Evolutionary conservation across 2,329 filamentous ascomycete species (phyloP).

Genomic region (Cladobotryum mycophilum): DNA sequence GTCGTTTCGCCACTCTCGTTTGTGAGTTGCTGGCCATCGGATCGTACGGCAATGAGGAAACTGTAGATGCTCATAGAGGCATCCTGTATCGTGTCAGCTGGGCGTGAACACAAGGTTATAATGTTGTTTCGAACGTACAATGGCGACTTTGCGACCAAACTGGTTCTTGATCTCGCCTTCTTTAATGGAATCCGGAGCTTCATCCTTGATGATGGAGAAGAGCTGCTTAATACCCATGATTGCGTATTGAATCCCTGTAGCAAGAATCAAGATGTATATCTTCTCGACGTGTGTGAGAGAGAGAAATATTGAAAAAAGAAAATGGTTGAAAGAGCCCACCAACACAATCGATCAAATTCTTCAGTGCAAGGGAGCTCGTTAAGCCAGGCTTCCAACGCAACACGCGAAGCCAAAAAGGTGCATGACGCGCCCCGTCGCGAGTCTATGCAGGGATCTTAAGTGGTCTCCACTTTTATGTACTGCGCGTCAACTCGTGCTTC

Average conservation of each 20-base stretch:
- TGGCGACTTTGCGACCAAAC: slow-evolving; percentile 96
- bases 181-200: slow-evolving; percentile 93
- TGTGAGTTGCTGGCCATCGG: slow-evolving; percentile 92
- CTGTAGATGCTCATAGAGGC: slow-evolving; percentile 97
- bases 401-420: slow-evolving; percentile 13
- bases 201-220: slow-evolving; percentile 77
- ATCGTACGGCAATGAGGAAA: slow-evolving; percentile 95
- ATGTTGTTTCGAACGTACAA: slow-evolving; percentile 54
- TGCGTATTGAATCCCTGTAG: slow-evolving; percentile 7
- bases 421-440: slow-evolving; percentile 26
- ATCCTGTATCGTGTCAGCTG: slow-evolving; percentile 24
- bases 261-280: neutral
- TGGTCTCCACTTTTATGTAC: slow-evolving; percentile 18
- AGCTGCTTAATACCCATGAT: slow-evolving; percentile 66
- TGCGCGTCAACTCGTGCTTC: too few relatives aligned
- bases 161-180: slow-evolving; percentile 98
- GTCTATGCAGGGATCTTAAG: slow-evolving; percentile 24
- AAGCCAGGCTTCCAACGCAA: neutral
- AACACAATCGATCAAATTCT: neutral
- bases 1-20: slow-evolving; percentile 94
- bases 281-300: neutral
- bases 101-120: neutral
- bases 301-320: neutral
- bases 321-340: neutral
- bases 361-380: neutral